Conservation (phyloP, 768 basidiomycete genomes). For the Pleurotus salmoneostramineus region DNA sequence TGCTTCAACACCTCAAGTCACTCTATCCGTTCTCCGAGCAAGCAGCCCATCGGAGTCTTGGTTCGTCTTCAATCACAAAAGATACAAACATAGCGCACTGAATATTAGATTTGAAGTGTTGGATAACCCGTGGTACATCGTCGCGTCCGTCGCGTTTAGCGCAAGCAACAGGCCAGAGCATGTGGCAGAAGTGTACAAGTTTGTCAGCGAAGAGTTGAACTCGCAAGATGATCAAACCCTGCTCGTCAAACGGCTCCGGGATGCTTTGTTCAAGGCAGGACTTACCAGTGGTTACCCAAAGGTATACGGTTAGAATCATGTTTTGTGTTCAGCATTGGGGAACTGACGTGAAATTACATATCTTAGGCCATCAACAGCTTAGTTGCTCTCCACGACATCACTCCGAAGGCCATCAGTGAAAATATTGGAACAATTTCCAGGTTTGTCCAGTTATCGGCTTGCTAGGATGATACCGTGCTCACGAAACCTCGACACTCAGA, state of each 20-base stretch:
- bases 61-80: not conserved
- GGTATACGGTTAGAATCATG: constrained; percentile 26
- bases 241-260: constrained; percentile 54
- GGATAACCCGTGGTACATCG: constrained; percentile 55
- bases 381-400: constrained; percentile 42
- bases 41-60: not conserved
- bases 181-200: constrained; percentile 50
- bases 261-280: constrained; percentile 61
- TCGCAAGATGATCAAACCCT: constrained; percentile 29
- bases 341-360: too few relatives aligned
- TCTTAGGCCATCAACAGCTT: constrained; percentile 56
- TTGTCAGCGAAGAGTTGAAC: constrained; percentile 42
- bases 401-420: constrained; percentile 50
- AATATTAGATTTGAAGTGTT: constrained; percentile 9
- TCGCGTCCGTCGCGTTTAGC: constrained; percentile 53
- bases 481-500: constrained; percentile 24
- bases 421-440: constrained; percentile 35
- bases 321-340: not conserved
- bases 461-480: not conserved
- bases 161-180: constrained; percentile 58
- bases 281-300: constrained; percentile 54
- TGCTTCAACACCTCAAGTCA: too few relatives aligned
- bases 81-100: not conserved
- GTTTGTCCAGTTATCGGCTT: not conserved
- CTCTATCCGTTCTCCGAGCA: too few relatives aligned